phyloP scores from a whole-genome alignment of 1,284 basidiomycete species.

The Cystobasidium pallidum region DNA sequence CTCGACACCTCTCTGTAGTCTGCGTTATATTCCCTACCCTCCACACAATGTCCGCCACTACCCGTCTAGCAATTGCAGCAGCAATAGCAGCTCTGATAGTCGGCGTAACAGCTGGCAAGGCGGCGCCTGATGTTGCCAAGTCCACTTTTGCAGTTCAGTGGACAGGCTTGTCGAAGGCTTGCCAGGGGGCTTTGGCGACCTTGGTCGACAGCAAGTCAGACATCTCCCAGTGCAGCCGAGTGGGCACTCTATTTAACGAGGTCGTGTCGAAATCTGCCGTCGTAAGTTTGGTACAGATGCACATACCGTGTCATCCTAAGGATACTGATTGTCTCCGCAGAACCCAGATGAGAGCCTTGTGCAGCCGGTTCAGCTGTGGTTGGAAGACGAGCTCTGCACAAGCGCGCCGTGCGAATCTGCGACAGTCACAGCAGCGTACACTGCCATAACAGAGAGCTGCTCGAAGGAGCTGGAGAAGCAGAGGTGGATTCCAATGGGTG shows the following conservation, averaged over 20 bases:
- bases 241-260: slow-evolving; percentile 36
- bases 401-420: slow-evolving; percentile 1
- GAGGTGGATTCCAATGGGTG: slow-evolving; percentile 25
- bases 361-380: slow-evolving; percentile 5
- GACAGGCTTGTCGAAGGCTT: slow-evolving; percentile 5
- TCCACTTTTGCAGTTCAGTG: not conserved
- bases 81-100: not conserved
- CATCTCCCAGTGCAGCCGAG: slow-evolving; percentile 33
- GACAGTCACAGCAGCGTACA: slow-evolving; percentile 18
- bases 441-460: slow-evolving; percentile 9
- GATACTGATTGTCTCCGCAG: not conserved
- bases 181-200: slow-evolving; percentile 14
- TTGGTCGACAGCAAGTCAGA: slow-evolving; percentile 38
- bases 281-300: slow-evolving; percentile 2
- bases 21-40: not conserved
- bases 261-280: slow-evolving; percentile 39
- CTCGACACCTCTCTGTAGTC: not conserved
- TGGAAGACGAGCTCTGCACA: slow-evolving; percentile 28
- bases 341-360: slow-evolving; percentile 24
- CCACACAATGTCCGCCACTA: not conserved
- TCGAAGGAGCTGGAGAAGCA: slow-evolving; percentile 29
- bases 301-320: not conserved
- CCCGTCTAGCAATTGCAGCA: not conserved
- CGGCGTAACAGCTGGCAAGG: not conserved
- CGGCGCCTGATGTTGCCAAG: not conserved